Conservation (phyloP, 2,329 filamentous ascomycete species). For the Alternaria sp. region DNA sequence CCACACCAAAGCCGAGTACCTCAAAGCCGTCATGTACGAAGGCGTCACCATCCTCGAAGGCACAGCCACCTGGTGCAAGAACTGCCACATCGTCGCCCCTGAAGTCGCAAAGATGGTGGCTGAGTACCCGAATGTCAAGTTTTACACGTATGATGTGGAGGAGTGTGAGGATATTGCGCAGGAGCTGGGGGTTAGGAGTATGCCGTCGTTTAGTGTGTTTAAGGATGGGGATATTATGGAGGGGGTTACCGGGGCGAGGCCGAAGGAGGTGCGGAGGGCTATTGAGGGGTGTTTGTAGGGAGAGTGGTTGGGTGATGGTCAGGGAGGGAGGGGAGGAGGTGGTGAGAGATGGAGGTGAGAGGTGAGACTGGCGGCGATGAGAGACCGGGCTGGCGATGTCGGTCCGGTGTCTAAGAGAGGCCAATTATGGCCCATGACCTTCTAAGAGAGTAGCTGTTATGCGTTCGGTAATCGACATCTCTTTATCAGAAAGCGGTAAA, state of each 20-base stretch:
- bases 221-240: constrained; percentile 39
- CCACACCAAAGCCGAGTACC: constrained; percentile 34
- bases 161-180: constrained; percentile 40
- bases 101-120: constrained; percentile 33
- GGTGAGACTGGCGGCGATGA: too few relatives aligned
- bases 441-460: too few relatives aligned
- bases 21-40: constrained; percentile 37
- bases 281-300: constrained; percentile 29
- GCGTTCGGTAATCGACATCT: too few relatives aligned
- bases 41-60: constrained; percentile 41
- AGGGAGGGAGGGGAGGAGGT: too few relatives aligned
- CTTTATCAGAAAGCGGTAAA: too few relatives aligned
- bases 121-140: constrained; percentile 32
- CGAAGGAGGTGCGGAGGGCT: constrained; percentile 29
- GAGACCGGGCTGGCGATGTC: too few relatives aligned
- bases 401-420: too few relatives aligned
- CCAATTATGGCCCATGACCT: too few relatives aligned
- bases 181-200: constrained; percentile 34
- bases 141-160: constrained; percentile 41
- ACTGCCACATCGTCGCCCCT: constrained; percentile 37
- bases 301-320: too few relatives aligned
- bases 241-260: constrained; percentile 28
- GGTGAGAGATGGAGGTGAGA: not conserved
- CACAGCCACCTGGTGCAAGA: constrained; percentile 38
- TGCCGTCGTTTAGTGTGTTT: constrained; percentile 39